phyloP scores from a whole-genome alignment of 2,329 filamentous ascomycete genomes.

The Colletotrichum spaethianum region DNA sequence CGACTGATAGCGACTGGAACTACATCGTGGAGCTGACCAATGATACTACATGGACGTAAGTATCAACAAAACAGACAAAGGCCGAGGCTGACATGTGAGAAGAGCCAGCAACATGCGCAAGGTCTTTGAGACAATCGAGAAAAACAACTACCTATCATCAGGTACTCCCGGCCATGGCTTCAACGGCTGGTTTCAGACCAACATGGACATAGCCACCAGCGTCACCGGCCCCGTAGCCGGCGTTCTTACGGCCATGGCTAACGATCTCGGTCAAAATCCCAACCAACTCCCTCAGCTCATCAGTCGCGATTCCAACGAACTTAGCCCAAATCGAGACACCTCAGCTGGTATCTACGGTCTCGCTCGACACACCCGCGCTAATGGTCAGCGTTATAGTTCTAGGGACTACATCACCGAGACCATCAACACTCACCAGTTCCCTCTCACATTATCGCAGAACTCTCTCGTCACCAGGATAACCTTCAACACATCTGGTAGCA shows the following conservation, averaged over 20 bases:
- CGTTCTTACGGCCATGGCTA: constrained; percentile 18
- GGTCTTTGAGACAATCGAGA: constrained; percentile 59
- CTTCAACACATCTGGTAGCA: constrained; percentile 9
- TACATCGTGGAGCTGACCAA: constrained; percentile 13
- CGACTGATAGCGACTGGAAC: constrained; percentile 29
- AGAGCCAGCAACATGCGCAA: constrained; percentile 55
- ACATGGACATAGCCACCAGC: constrained; percentile 31
- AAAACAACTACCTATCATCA: constrained; percentile 57
- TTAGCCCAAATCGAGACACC: constrained; percentile 45
- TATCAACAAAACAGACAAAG: not conserved
- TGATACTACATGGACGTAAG: constrained; percentile 11
- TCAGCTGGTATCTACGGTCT: constrained; percentile 47
- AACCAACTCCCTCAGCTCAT: constrained; percentile 17
- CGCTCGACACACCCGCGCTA: constrained; percentile 46
- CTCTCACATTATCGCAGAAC: constrained; percentile 32
- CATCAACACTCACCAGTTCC: constrained; percentile 17
- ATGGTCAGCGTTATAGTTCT: constrained; percentile 48
- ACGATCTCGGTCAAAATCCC: constrained; percentile 10
- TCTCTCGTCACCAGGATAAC: constrained; percentile 36
- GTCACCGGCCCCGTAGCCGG: constrained; percentile 4
- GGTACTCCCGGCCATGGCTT: constrained; percentile 58
- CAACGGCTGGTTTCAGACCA: constrained; percentile 54
- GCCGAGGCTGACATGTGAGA: not conserved
- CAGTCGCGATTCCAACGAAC: constrained; percentile 40
- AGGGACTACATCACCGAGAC: constrained; percentile 47